Evolutionary conservation across 2,329 filamentous ascomycete genomes (phyloP), one percentile per base, ranked within the genome.

Genomic region (Botrytis medusae): DNA sequence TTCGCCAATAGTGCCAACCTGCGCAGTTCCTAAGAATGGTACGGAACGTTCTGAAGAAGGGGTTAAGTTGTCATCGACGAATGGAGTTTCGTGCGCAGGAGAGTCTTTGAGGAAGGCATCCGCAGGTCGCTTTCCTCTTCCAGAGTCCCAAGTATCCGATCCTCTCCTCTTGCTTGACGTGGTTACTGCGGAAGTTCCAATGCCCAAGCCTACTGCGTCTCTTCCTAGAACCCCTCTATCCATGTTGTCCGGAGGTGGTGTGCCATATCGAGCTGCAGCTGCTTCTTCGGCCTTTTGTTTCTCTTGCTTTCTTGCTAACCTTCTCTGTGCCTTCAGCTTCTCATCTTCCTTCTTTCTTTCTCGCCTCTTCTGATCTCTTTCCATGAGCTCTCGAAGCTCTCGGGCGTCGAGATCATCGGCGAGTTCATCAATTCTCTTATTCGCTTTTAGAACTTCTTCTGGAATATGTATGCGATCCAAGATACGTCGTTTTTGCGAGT

Each of bases 341-440:
- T 95, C 91, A 54, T 87, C 86, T 73, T 88, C 85, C 71, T 87
- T 88, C 82, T 93, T 95, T 80, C 90, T 90, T 77, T 97, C 93
- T 76, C 88, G 90, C 73, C 96, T 88, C 78, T 95, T 89, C 77
- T 91, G 87, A 79, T 99, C 96, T 74, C 96, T 87, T 78, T 99
- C 96, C 88, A 99, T 92, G 44, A 98, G 86, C 80, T 97, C 93
- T 74, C 95, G 89, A 57, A 99, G 82, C 77, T 94, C 95, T 70
- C 92, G 89, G 5, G 96, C 92, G 82, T 94, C 93, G 72, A 99
- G 86, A 74, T 93, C 92, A 80, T 98, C 93, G 34, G 94, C 96
- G 62, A 98, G 83, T 82, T 92, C 84, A 83, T 93, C 83, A 80
- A 92, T 83, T 79, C 89, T 83, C 83, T 91, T 90, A 77, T 89